Evolutionary conservation across 257 asterid species (phyloP).

Genomic region (Anisodus acutangulus): DNA sequence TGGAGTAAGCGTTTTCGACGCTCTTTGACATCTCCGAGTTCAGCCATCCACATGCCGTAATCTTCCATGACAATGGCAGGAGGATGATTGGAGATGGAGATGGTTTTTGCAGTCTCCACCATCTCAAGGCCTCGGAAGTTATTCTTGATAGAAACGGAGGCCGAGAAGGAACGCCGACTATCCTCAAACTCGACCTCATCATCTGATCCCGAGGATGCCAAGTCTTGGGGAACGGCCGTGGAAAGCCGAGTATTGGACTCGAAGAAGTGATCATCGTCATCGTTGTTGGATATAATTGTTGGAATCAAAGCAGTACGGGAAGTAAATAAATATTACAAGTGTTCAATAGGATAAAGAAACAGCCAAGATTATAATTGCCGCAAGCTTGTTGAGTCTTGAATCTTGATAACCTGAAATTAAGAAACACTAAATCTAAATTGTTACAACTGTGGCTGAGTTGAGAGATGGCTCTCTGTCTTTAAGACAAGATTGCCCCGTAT

Average conservation of each 20-base stretch:
- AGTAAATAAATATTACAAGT: too few species aligned
- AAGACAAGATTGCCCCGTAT: too few species aligned
- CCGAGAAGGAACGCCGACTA: constrained; percentile 64
- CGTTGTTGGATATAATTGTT: too few species aligned
- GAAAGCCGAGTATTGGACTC: constrained; percentile 70
- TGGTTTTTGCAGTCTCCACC: background rate
- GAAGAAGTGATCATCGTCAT: constrained; percentile 82
- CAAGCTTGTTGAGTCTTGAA: too few species aligned
- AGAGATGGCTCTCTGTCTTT: too few species aligned
- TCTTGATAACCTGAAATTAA: too few species aligned
- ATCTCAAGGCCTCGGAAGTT: constrained; percentile 33
- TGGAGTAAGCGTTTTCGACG: constrained; percentile 39
- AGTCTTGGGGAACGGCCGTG: constrained; percentile 55
- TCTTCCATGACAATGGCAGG: constrained; percentile 41
- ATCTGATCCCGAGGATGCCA: constrained; percentile 55
- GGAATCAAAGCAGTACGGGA: too few species aligned
- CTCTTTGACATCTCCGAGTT: constrained; percentile 40
- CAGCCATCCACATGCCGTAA: constrained; percentile 90
- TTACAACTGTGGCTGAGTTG: too few species aligned
- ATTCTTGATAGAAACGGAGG: constrained; percentile 43
- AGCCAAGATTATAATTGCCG: too few species aligned
- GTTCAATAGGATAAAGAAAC: too few species aligned
- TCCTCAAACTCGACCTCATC: constrained; percentile 70
- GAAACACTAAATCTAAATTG: too few species aligned
- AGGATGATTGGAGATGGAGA: background rate